Evolutionary conservation across 2,329 filamentous ascomycete species (phyloP), one percentile per base, ranked within the genome.

Genomic region (Periconia macrospinosa): DNA sequence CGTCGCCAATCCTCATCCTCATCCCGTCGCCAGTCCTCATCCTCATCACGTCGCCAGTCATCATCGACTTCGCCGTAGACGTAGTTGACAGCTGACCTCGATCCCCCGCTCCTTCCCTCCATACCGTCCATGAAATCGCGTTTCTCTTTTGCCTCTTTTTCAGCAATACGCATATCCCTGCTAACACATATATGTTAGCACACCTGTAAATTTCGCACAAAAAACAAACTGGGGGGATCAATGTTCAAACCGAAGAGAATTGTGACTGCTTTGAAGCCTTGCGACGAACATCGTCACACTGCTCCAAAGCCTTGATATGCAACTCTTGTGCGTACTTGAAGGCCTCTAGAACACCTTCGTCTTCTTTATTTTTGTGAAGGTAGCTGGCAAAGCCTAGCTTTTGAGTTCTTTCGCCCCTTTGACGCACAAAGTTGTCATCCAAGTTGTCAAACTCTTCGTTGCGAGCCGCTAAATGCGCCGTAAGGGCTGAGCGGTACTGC

Each of bases 281-380:
- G 44, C 67, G 66, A 9, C 67, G 58, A n/a, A 69, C 59, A 45
- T 69, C 66, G 50, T 68, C 64, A 49, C 69, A 73, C 55, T 65
- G 60, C 48, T 63, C 58, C 52, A 91, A 75, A 10, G 81, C 80
- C 52, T 78, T 70, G 53, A 83, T 80, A 65, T 92, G 88, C 55
- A 79, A 79, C 42, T 84, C 81, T 55, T 82, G 84, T 8, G 83
- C 83, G 9, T 80, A 70, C 30, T 74, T 74, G 86, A 88, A 91
- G 52, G 81, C 79, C 63, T 78, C 78, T 52, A 86, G 78, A 6
- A 90, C 83, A 45, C 78, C 76, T 58, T 85, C 81, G 65, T 92
- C 89, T 70, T 90, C 83, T 59, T 83, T 81, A 51, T 88, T 73
- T 67, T 83, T 84, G 37, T 75, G 75, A 53, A 84, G 69, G 67